Evolutionary conservation across 805 yeast species (phyloP), one percentile per base, ranked within the genome.

Genomic region (Pichia californica): DNA sequence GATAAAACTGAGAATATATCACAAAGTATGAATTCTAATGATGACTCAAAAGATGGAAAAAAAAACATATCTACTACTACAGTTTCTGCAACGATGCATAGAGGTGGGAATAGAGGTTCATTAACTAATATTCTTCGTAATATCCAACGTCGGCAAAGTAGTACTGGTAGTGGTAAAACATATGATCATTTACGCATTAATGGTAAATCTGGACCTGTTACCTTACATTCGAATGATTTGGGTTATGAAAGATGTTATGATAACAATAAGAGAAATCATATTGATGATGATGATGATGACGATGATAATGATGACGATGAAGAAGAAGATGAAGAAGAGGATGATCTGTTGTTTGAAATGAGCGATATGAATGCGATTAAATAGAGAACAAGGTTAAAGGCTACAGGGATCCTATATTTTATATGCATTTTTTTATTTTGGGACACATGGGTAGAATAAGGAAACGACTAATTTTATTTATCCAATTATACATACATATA

Each of bases 291-390:
- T 21, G 86, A 81, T n/a, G n/a, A 20, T 23, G n/a, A n/a, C 7
- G 37, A 15, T 15, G 38, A 41, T 11, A 28, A 41, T 32, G 77
- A 73, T 31, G 81, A 77, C 27, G 83, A 77, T 19, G 86, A 80
- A 43, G 45, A 46, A 19, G 47, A 80, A 11, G 34, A 28, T 4
- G 42, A 43, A 20, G 86, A 81, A 43, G 52, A 48, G 14, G 52
- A 81, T 40, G 52, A 81, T 40, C 62, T 82, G 47, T 64, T 82
- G 38, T 82, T 82, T 59, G 76, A 84, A 25, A 81, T 82, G 88
- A 81, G 87, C 56, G 88, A 81, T 54, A 81, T 81, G 86, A 77
- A 61, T 5, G 44, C 54, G 15, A 56, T 55, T 23, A 59, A 57
- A 31, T 53, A 56, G 29, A 49, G 15, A n/a, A n/a, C 5, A 18